These are phyloP conservation scores for Akanthomyces dipterigenus DNA, from an alignment of 2,329 filamentous ascomycete genomes.

Conservation along the genomic window DNA sequence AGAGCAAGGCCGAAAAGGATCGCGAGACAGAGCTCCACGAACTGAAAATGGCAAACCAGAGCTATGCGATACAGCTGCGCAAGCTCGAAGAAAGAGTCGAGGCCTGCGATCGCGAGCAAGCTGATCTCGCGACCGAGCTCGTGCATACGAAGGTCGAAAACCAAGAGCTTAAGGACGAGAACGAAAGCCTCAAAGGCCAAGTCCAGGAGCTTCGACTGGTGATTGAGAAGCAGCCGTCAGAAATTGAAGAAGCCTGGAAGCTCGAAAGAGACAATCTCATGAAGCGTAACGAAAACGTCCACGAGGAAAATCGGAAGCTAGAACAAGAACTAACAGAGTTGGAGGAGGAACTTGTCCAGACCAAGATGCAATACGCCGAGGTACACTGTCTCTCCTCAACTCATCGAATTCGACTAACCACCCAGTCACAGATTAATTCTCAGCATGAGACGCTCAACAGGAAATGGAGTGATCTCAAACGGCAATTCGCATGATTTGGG, in stretches of 20 bases:
- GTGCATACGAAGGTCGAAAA: constrained; percentile 92
- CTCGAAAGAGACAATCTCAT: constrained; percentile 87
- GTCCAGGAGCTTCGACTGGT: constrained; percentile 79
- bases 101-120: constrained; percentile 83
- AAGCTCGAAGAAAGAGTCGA: constrained; percentile 82
- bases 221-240: constrained; percentile 81
- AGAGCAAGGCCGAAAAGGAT: constrained; percentile 72
- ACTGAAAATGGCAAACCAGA: constrained; percentile 59
- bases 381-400: constrained; percentile 47
- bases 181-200: constrained; percentile 79
- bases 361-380: constrained; percentile 93
- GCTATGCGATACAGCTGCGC: constrained; percentile 69
- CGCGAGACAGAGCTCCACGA: constrained; percentile 74
- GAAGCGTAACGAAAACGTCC: constrained; percentile 85
- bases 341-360: constrained; percentile 84
- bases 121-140: constrained; percentile 82
- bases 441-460: constrained; percentile 65
- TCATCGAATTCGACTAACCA: neutral
- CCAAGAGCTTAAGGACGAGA: constrained; percentile 79
- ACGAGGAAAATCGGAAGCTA: constrained; percentile 82
- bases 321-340: constrained; percentile 89
- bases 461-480: constrained; percentile 69
- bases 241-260: constrained; percentile 76
- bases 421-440: constrained; percentile 54
- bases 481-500: constrained; percentile 42